Base-by-base conservation (phyloP, 2,329 filamentous ascomycete genomes). In the Alternaria gansuensis region DNA sequence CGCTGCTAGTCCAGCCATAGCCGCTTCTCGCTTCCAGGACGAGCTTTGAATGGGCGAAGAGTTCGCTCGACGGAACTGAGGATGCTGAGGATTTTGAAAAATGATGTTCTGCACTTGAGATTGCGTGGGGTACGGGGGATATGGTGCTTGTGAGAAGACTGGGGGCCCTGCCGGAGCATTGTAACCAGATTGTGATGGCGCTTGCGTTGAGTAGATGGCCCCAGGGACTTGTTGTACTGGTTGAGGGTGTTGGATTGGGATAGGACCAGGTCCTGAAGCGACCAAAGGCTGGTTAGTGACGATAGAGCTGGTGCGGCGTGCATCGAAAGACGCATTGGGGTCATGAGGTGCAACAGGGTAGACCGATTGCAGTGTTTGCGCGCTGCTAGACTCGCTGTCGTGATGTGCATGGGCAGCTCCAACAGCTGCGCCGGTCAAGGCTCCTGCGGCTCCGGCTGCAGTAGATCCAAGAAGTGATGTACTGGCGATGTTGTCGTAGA, bases 231-330 rank as follows among this genome's bases (percentile, higher is more conserved):
- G 91, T 2, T 85, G 83, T 58, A 91, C 85, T 2, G 93, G 93
- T 67, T 93, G 89, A 2, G 93, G 93, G 68, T 96, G 92, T 74
- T 95, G 90, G n/a, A 97, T 82, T 10, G 88, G 87, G 31, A 92
- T 84, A 0, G 86, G 82, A 81, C 70, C 74, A 8, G 72, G 72
- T 33, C 71, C 68, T 7, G 74, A 66, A 14, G 74, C 75, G 11
- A 77, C 54, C 4, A 75, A 44, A 49, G 75, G 71, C 51, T 77
- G 75, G 13, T 69, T 76, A 57, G 75, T 72, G 14, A 81, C 81
- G 13, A 81, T 74, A n/a, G 81, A 71, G 36, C 86, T 85, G 23
- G 79, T 81, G 31, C 82, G 81, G 60, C 73, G 71, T 48, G 82
- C 85, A 63, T 91, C 88, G 65, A 89, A 89, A 26, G 79, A 82